Base-by-base conservation (phyloP, 176 grass and related monocot species). In the Avena sativa region DNA sequence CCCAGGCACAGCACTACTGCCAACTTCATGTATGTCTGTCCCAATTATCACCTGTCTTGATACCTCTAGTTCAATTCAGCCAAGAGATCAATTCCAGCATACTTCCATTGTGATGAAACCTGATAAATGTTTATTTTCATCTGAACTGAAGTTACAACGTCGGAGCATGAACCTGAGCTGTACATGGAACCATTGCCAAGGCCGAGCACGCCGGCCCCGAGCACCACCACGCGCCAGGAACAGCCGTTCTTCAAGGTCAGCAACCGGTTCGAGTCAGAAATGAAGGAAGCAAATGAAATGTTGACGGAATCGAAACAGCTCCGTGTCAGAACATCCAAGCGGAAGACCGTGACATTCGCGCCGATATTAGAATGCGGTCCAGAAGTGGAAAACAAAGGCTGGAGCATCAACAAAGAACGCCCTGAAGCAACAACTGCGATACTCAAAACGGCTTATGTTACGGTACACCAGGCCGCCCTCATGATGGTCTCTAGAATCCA, bases 201-300 rank as follows among this genome's bases (percentile, higher is more conserved):
- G 36, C 84, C 58, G 26, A 84, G 84, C n/a, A 84, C 84, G 2
- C 87, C 84, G 4, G 16, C 8, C n/a, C 89, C 71, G 0, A 91
- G 76, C 82, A 82, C 74, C 69, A 90, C 49, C 4, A 80, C 83
- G 52, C 51, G 80, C 83, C 85, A 30, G 71, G 86, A 91, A 1
- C 82, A 88, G 38, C 83, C 90, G 43, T 83, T 79, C 79, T 76
- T 92, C 86, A 85, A 84, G 89, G 38, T 91, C 87, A 78, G 84
- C 83, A 86, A 85, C 90, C 86, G 90, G 65, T 88, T 90, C n/a
- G 87, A 92, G 75, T 90, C 93, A 20, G 90, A 87, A 65, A 90
- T 92, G 88, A 88, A 87, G 82, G 93, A 95, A 74, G 90, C 89
- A 52, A 79, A 92, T 13, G 90, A 88, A 32, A 91, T 91, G 86